These are phyloP conservation scores for Zelopaecilomyces penicillatus DNA, from an alignment of 2,329 filamentous ascomycete genomes.

Conservation along the genomic window DNA sequence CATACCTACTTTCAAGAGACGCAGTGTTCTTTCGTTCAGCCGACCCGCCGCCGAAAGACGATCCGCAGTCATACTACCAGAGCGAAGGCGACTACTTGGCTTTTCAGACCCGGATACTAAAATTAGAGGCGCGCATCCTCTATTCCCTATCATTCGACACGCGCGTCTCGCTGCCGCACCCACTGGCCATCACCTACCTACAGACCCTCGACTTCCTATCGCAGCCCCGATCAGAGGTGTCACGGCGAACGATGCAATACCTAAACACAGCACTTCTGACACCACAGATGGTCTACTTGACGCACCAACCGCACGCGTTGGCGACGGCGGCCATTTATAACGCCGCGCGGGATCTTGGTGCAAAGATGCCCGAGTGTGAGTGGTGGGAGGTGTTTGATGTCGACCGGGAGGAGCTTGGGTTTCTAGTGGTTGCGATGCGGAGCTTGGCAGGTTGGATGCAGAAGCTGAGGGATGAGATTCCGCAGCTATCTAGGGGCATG, in stretches of 20 bases:
- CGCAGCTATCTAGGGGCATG: conserved; percentile 39
- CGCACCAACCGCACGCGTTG: conserved; percentile 79
- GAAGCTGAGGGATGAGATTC: conserved; percentile 49
- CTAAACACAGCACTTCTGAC: conserved; percentile 82
- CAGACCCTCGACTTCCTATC: conserved; percentile 71
- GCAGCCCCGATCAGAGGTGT: conserved; percentile 41
- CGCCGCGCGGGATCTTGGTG: conserved; percentile 67
- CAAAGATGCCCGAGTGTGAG: conserved; percentile 71
- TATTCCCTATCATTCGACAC: conserved; percentile 71
- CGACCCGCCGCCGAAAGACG: conserved; percentile 20
- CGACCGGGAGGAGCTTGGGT: conserved; percentile 87
- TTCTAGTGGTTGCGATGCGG: conserved; percentile 76
- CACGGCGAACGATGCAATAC: conserved; percentile 61
- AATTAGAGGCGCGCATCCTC: conserved; percentile 70
- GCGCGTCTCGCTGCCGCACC: conserved; percentile 77
- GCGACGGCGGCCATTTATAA: conserved; percentile 86
- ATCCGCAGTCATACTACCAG: conserved; percentile 56
- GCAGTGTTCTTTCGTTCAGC: conserved; percentile 45
- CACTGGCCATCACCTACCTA: conserved; percentile 82
- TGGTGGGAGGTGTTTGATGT: conserved; percentile 99
- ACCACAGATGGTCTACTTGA: conserved; percentile 82
- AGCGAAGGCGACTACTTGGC: conserved; percentile 64
- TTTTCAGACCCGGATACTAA: conserved; percentile 56
- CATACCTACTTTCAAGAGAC: conserved; percentile 61
- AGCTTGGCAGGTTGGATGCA: conserved; percentile 66